Conservation (phyloP, 805 yeast species). For the Hanseniaspora vineae region DNA sequence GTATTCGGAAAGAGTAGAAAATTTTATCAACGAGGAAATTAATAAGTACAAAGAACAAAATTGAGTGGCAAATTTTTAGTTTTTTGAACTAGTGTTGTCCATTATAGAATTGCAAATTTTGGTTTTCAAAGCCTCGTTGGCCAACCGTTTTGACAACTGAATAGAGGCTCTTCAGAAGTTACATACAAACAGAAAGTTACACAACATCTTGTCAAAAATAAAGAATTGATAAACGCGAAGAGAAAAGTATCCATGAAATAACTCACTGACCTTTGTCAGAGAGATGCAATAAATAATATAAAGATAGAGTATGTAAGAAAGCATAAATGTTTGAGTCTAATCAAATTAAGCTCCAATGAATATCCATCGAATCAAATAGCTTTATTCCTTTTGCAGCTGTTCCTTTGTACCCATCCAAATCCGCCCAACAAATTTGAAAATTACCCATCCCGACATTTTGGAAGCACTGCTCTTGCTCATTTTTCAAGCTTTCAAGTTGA, state of each 20-base stretch:
- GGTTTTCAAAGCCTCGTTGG: too few species aligned
- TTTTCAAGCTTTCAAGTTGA: constrained; percentile 8
- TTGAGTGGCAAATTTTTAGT: neutral
- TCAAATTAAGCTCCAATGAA: constrained; percentile 16
- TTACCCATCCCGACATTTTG: constrained; percentile 6
- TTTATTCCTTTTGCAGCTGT: constrained; percentile 38
- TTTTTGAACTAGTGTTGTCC: neutral
- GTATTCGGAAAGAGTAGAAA: constrained; percentile 17
- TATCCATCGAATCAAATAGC: constrained; percentile 37
- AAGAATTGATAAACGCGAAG: too few species aligned
- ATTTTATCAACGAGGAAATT: constrained; percentile 15
- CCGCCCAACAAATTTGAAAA: constrained; percentile 28
- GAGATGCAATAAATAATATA: too few species aligned
- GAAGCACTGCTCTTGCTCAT: constrained; percentile 11
- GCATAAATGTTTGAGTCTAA: too few species aligned
- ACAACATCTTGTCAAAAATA: too few species aligned
- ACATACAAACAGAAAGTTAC: too few species aligned
- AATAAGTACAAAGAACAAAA: constrained; percentile 2
- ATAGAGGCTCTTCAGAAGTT: too few species aligned
- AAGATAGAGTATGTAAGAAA: too few species aligned
- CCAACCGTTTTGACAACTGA: too few species aligned
- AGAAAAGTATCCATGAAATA: too few species aligned
- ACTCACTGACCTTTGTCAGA: too few species aligned
- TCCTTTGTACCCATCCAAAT: constrained; percentile 60
- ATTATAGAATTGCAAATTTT: neutral